Evolutionary conservation across 768 basidiomycete species (phyloP), one percentile per base, ranked within the genome.

Genomic region (Tremella mesenterica): DNA sequence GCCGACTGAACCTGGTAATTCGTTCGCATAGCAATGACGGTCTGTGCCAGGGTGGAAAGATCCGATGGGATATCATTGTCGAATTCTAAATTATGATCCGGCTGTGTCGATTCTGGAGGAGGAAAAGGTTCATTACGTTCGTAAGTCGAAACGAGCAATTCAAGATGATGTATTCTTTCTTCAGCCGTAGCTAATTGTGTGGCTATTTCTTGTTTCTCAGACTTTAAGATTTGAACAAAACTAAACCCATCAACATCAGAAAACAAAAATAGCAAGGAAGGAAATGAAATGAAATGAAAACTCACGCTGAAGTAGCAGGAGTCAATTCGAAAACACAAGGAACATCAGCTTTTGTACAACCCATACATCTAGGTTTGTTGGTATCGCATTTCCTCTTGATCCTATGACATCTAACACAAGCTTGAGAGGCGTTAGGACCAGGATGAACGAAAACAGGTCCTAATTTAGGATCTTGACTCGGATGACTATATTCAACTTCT

Each of bases 361-460:
- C 64, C 20, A 53, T 55, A 50, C 64, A 65, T 27, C 67, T 45
- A 23, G 64, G 64, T 44, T 41, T 48, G 5, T 55, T 53, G 36
- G 58, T 58, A 38, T 68, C 67, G 36, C 67, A 68, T 44, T 68
- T 68, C 38, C 67, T 38, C 52, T 68, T 68, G 44, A 68, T 65
- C 31, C 61, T 48, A 44, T 68, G 67, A 45, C 67, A 68, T 41
- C 67, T 39, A 9, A 65, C 59, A 39, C 67, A 68, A 18, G 67
- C 67, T 44, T 68, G 67, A 10, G 59, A 59, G 1, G 63, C 60
- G 8, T 59, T 57, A 31, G 53, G 52, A 12, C 58, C 58, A 7
- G 67, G 67, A 52, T 65, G 67, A 4, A 65, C 53, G 38, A 59
- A 68, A 1, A 68, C 61, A 21, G 61, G 59, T 18, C 67, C 67